These are phyloP conservation scores for Quercus gilva DNA, from an alignment of 306 rosid genomes.

Conservation along the genomic window DNA sequence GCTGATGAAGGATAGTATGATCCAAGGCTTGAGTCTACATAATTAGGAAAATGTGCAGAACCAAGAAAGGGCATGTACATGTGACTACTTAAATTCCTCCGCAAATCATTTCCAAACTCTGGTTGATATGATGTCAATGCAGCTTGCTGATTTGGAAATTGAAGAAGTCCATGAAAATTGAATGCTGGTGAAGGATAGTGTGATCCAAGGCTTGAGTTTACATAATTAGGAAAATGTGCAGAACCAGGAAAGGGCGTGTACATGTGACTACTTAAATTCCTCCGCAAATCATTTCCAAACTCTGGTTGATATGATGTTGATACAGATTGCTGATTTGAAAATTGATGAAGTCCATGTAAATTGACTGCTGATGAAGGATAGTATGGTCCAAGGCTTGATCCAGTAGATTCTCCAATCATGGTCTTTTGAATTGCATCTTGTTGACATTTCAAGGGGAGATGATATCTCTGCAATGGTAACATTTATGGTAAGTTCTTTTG, in stretches of 20 bases:
- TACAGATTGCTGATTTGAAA: background rate
- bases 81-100: background rate
- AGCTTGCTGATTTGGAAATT: background rate
- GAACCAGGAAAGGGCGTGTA: background rate
- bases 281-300: background rate
- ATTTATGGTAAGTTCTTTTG: background rate
- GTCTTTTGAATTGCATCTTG: background rate
- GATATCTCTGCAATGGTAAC: constrained; percentile 20
- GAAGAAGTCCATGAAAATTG: background rate
- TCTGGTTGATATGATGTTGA: background rate
- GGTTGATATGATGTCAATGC: background rate
- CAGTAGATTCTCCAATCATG: background rate
- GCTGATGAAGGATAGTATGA: background rate
- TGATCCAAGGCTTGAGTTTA: too few relatives aligned
- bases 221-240: background rate
- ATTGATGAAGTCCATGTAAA: background rate
- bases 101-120: background rate
- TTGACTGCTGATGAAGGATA: background rate
- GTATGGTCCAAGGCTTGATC: too few relatives aligned
- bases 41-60: background rate
- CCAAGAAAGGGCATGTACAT: background rate
- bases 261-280: background rate
- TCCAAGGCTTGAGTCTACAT: background rate
- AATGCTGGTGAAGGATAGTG: background rate
- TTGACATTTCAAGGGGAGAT: constrained; percentile 15